A percentile compares a stretch with the other conserved stretches of the same genome.
These are phyloP conservation scores for Usnea hakonensis DNA, from an alignment of 495 filamentous ascomycete genomes.

Conservation along the genomic window DNA sequence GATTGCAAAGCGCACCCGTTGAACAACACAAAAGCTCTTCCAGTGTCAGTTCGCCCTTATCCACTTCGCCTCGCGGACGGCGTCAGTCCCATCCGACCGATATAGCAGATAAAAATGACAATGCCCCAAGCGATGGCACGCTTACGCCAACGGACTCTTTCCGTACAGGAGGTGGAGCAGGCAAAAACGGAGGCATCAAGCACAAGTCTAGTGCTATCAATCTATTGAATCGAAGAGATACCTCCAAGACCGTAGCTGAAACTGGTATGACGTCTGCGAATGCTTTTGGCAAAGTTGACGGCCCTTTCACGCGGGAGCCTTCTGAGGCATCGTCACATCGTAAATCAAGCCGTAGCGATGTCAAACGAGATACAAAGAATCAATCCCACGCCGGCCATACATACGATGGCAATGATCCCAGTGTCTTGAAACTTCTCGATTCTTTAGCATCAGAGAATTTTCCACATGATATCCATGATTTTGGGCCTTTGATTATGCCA, in stretches of 20 bases:
- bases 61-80: conserved; percentile 6
- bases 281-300: conserved; percentile 81
- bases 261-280: conserved; percentile 73
- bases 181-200: conserved; percentile 29
- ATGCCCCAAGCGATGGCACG: conserved; percentile 18
- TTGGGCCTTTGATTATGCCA: conserved; percentile 76
- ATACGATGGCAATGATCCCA: conserved; percentile 84
- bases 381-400: conserved; percentile 52
- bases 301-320: conserved; percentile 43
- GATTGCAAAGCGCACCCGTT: conserved; percentile 18
- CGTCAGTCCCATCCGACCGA: background rate
- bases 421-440: conserved; percentile 76
- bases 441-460: conserved; percentile 86
- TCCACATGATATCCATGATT: conserved; percentile 60
- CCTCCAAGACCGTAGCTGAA: conserved; percentile 72
- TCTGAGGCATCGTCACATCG: conserved; percentile 25
- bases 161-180: conserved; percentile 2
- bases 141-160: conserved; percentile 21
- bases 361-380: conserved; percentile 28
- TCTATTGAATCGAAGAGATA: conserved; percentile 70
- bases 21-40: conserved; percentile 32
- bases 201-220: conserved; percentile 76
- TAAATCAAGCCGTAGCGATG: conserved; percentile 15
- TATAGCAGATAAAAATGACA: conserved; percentile 9
- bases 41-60: conserved; percentile 17